Evolutionary conservation across 352 stramenopile species (phyloP).

Genomic region (Phytopythium aichiense): DNA sequence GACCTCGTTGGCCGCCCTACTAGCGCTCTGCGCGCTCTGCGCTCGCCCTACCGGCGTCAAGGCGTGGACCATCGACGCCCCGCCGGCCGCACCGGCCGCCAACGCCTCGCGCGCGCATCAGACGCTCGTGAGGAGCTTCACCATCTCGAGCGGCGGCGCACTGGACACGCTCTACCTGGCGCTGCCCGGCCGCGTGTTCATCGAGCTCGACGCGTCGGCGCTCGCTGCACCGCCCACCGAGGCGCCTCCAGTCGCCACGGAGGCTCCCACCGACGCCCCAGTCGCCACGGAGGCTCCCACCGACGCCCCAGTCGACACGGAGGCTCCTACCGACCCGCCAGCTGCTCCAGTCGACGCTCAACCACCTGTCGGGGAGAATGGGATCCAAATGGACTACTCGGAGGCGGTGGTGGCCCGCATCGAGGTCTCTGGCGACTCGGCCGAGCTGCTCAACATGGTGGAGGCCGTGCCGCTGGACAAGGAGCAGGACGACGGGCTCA

Average conservation of each 20-base stretch:
- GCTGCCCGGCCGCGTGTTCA: slow-evolving; percentile 50
- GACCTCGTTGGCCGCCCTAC: background rate
- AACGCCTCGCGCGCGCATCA: slow-evolving; percentile 33
- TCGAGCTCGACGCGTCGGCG: slow-evolving; percentile 36
- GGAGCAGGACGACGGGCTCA: slow-evolving; percentile 35
- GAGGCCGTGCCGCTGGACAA: slow-evolving; percentile 36
- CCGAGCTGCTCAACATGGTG: slow-evolving; percentile 31
- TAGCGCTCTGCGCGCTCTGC: background rate
- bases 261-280: background rate
- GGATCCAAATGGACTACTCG: slow-evolving; percentile 11
- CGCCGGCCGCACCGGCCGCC: slow-evolving; percentile 19
- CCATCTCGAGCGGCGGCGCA: slow-evolving; percentile 32
- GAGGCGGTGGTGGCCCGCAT: slow-evolving; percentile 38
- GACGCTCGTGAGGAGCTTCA: slow-evolving; percentile 35
- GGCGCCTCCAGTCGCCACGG: background rate
- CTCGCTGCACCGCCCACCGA: slow-evolving; percentile 8
- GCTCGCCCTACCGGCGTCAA: background rate
- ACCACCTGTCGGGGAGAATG: slow-evolving; percentile 1
- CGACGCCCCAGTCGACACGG: background rate
- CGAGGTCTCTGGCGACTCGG: slow-evolving; percentile 52
- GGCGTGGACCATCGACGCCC: slow-evolving; percentile 30
- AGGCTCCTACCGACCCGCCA: background rate
- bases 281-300: background rate
- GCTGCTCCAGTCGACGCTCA: slow-evolving; percentile 1
- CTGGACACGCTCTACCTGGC: slow-evolving; percentile 45